Conservation (phyloP, 2,329 filamentous ascomycete species). For the Arthrinium puccinioides region DNA sequence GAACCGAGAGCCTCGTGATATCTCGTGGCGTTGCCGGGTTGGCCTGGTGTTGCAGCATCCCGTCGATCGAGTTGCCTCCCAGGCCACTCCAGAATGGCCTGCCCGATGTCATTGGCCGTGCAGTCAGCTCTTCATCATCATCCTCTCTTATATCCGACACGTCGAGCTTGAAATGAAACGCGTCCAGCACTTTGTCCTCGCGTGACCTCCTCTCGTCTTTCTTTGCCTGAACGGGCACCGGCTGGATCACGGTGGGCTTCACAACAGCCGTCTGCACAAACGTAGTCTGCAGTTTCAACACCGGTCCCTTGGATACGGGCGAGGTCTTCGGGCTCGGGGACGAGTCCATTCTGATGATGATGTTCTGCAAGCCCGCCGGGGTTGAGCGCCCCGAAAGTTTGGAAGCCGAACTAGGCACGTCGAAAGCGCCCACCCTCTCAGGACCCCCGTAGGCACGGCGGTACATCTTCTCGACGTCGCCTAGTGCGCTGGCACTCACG, state of each 20-base stretch:
- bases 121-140: slow-evolving; percentile 28
- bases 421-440: slow-evolving; percentile 38
- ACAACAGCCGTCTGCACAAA: slow-evolving; percentile 18
- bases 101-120: slow-evolving; percentile 19
- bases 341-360: slow-evolving; percentile 7
- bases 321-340: slow-evolving; percentile 15
- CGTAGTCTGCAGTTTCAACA: slow-evolving; percentile 36
- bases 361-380: slow-evolving; percentile 9
- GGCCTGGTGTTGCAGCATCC: slow-evolving; percentile 27
- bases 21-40: slow-evolving; percentile 3
- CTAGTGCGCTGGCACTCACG: slow-evolving; percentile 40
- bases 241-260: background rate
- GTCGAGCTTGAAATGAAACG: slow-evolving; percentile 5
- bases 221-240: background rate
- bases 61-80: slow-evolving; percentile 31
- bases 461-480: slow-evolving; percentile 51
- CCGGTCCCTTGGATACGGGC: slow-evolving; percentile 20
- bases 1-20: slow-evolving; percentile 7
- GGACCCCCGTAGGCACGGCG: slow-evolving; percentile 46
- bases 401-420: slow-evolving; percentile 11
- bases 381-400: slow-evolving; percentile 13
- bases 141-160: slow-evolving; percentile 14
- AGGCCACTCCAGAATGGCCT: slow-evolving; percentile 14
- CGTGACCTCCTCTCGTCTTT: no score
- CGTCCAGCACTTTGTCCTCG: no score